These are phyloP conservation scores for Pythium brassicae DNA, from an alignment of 352 stramenopile genomes.

Conservation along the genomic window DNA sequence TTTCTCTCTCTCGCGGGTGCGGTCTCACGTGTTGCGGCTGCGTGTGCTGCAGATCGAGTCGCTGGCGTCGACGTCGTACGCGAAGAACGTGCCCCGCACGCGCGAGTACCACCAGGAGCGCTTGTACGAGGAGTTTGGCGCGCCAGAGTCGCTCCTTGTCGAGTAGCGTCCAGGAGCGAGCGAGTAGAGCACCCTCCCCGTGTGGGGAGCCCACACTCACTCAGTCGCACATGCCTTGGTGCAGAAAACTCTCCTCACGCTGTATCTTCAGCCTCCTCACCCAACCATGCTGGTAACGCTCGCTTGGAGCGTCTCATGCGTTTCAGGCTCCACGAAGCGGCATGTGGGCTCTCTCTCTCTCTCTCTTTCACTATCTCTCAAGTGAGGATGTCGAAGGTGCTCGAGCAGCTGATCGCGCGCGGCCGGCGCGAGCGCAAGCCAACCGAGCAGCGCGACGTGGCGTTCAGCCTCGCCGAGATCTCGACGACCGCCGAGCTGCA, in stretches of 20 bases:
- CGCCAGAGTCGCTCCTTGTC: not conserved
- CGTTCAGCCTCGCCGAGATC: constrained; percentile 95
- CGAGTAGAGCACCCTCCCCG: not conserved
- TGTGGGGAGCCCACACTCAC: too few relatives aligned
- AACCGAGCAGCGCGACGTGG: constrained; percentile 94
- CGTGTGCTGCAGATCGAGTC: constrained; percentile 44
- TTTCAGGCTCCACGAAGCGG: too few relatives aligned
- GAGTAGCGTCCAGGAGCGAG: too few relatives aligned
- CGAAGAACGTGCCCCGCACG: constrained; percentile 51
- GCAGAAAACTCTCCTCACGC: too few relatives aligned
- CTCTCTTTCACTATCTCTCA: not conserved
- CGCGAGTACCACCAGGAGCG: constrained; percentile 58
- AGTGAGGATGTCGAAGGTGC: constrained; percentile 84
- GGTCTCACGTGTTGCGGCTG: not conserved
- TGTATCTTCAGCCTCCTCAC: too few relatives aligned
- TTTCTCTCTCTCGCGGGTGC: not conserved
- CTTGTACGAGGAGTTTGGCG: constrained; percentile 58
- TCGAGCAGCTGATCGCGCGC: constrained; percentile 96
- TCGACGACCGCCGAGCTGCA: constrained; percentile 92
- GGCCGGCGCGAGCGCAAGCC: constrained; percentile 91
- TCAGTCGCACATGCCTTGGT: too few relatives aligned
- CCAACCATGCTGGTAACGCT: too few relatives aligned
- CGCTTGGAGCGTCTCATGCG: too few relatives aligned
- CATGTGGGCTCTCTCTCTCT: too few relatives aligned
- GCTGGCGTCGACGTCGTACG: constrained; percentile 67